These are phyloP conservation scores for Moniliophthora roreri DNA, from an alignment of 1,284 basidiomycete species.

Conservation along the genomic window DNA sequence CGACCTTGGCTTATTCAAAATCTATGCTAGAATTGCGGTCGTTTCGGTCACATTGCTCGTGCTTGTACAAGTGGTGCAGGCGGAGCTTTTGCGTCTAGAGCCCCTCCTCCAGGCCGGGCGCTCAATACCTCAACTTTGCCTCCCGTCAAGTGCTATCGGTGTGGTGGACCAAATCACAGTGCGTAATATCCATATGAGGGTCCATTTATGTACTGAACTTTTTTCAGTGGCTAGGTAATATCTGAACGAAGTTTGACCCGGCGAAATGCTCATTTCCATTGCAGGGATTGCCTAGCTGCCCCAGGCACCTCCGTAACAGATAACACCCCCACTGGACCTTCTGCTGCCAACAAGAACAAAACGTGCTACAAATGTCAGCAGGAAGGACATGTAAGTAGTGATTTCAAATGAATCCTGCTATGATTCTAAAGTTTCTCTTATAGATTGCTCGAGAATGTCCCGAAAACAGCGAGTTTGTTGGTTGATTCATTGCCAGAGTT, in stretches of 20 bases:
- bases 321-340: conserved; percentile 37
- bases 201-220: background rate
- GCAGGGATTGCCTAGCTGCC: conserved; percentile 77
- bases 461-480: conserved; percentile 54
- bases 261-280: conserved; percentile 11
- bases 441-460: conserved; percentile 82
- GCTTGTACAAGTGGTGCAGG: conserved; percentile 58
- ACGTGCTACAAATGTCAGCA: conserved; percentile 86
- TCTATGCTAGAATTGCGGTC: conserved; percentile 67
- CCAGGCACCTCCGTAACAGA: conserved; percentile 55
- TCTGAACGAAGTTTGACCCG: background rate
- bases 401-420: background rate
- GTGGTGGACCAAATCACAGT: conserved; percentile 77
- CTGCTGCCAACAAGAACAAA: conserved; percentile 60
- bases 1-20: conserved; percentile 14
- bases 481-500: conserved; percentile 24
- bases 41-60: conserved; percentile 79
- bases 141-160: conserved; percentile 81
- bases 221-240: conserved; percentile 56
- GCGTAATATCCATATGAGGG: no score
- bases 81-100: conserved; percentile 57
- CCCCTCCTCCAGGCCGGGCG: conserved; percentile 68
- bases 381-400: conserved; percentile 71
- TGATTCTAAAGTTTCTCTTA: conserved; percentile 8
- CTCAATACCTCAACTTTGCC: conserved; percentile 77